Percentiles rank a stretch among this genome's conserved stretches.
Conservation (phyloP, 305 asterid genomes). For the Solanum hybrid region DNA sequence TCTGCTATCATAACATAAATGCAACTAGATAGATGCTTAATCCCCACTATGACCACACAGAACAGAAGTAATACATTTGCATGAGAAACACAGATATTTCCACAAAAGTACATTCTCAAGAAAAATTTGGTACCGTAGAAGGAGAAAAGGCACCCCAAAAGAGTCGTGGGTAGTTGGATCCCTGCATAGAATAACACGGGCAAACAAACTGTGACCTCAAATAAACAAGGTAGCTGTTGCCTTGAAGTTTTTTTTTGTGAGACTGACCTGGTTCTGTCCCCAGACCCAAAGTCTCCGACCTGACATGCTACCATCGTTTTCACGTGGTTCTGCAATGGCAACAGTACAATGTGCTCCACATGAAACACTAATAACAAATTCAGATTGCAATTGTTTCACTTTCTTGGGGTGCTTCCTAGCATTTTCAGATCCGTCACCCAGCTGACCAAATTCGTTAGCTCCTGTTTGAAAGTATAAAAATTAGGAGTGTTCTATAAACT, state of each 20-base stretch:
- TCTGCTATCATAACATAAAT: background rate
- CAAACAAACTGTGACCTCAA: slow-evolving; percentile 1
- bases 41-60: background rate
- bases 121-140: slow-evolving; percentile 41
- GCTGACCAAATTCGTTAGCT: slow-evolving; percentile 95
- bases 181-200: slow-evolving; percentile 30
- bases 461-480: slow-evolving; percentile 32
- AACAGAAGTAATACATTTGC: background rate
- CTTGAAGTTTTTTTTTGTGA: background rate
- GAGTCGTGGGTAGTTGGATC: slow-evolving; percentile 72
- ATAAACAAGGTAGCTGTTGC: slow-evolving; percentile 1
- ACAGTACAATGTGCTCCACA: slow-evolving; percentile 98
- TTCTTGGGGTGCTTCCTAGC: slow-evolving; percentile 65
- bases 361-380: slow-evolving; percentile 69
- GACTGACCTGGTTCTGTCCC: slow-evolving; percentile 93
- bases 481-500: background rate
- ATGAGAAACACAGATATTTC: background rate
- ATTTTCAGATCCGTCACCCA: slow-evolving; percentile 88
- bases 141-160: slow-evolving; percentile 88
- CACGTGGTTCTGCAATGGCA: slow-evolving; percentile 81
- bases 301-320: slow-evolving; percentile 70
- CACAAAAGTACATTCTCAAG: background rate
- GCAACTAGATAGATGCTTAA: background rate
- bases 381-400: slow-evolving; percentile 66
- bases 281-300: slow-evolving; percentile 86